Evolutionary conservation across 106 monocot species (phyloP).

Genomic region (Posidonia australis): DNA sequence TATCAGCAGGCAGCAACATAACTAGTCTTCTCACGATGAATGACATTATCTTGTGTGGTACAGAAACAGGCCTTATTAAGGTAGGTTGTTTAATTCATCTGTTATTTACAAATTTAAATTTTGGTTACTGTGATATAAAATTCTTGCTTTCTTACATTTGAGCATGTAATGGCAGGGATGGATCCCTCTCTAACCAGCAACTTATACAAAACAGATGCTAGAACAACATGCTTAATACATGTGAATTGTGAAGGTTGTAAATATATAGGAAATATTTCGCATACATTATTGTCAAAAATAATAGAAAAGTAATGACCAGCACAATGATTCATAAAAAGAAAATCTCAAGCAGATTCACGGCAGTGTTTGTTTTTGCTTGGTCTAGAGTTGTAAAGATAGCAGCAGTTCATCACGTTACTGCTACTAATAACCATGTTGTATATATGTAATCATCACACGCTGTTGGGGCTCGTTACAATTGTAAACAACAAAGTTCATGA

Average conservation of each 20-base stretch:
- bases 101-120: background rate
- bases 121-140: background rate
- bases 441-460: too few species aligned
- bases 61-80: conserved; percentile 84
- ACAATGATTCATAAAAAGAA: too few species aligned
- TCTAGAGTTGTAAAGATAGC: too few species aligned
- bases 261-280: background rate
- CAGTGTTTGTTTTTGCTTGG: too few species aligned
- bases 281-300: too few species aligned
- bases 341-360: too few species aligned
- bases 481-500: too few species aligned
- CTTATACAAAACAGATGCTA: background rate
- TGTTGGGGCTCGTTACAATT: too few species aligned
- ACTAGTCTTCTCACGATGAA: conserved; percentile 72
- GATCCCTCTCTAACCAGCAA: conserved; percentile 43
- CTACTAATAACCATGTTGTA: too few species aligned
- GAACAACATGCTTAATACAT: background rate
- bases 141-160: background rate
- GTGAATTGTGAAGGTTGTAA: conserved; percentile 5
- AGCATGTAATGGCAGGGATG: conserved; percentile 41
- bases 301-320: too few species aligned
- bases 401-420: too few species aligned
- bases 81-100: conserved; percentile 5
- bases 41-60: conserved; percentile 80
- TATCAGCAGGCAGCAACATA: conserved; percentile 88